Percentiles rank a stretch among this genome's conserved stretches.
Conservation (phyloP, 352 stramenopile species). For the Globisporangium apiculatum region DNA sequence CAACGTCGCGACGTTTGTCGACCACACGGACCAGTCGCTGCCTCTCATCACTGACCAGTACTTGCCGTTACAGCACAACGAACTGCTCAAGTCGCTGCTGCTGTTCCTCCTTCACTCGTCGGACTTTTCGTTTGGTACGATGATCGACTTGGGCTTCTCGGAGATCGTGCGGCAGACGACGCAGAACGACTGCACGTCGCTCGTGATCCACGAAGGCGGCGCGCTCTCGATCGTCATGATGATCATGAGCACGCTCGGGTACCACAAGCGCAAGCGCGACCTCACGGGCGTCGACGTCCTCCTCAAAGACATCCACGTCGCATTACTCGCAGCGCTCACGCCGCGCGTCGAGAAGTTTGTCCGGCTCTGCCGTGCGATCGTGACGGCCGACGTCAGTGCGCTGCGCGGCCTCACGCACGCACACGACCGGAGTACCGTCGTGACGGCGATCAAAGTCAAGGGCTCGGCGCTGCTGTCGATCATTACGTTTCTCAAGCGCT, state of each 20-base stretch:
- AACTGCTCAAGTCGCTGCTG: constrained; percentile 73
- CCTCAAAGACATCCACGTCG: constrained; percentile 37
- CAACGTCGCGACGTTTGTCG: constrained; percentile 75
- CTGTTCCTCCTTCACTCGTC: constrained; percentile 50
- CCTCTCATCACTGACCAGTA: constrained; percentile 83
- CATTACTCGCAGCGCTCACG: constrained; percentile 42
- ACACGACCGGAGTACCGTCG: constrained; percentile 22
- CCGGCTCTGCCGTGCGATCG: constrained; percentile 57
- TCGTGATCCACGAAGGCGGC: constrained; percentile 71
- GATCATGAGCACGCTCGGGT: constrained; percentile 77
- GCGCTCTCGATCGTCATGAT: constrained; percentile 85
- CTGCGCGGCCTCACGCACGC: constrained; percentile 39
- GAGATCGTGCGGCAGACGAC: constrained; percentile 71
- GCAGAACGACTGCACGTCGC: constrained; percentile 37
- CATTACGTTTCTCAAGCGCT: constrained; percentile 81
- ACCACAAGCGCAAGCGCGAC: constrained; percentile 81
- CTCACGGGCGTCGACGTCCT: constrained; percentile 59
- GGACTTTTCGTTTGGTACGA: constrained; percentile 66
- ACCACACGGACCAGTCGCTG: constrained; percentile 75
- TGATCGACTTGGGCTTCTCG: constrained; percentile 74
- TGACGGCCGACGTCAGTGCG: constrained; percentile 39
- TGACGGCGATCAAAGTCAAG: constrained; percentile 43
- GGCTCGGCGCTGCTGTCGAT: constrained; percentile 68
- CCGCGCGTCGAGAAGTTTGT: constrained; percentile 78
- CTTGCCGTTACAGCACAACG: constrained; percentile 71